Base-by-base conservation (phyloP, 495 filamentous ascomycete species). In the Cercophora samala region DNA sequence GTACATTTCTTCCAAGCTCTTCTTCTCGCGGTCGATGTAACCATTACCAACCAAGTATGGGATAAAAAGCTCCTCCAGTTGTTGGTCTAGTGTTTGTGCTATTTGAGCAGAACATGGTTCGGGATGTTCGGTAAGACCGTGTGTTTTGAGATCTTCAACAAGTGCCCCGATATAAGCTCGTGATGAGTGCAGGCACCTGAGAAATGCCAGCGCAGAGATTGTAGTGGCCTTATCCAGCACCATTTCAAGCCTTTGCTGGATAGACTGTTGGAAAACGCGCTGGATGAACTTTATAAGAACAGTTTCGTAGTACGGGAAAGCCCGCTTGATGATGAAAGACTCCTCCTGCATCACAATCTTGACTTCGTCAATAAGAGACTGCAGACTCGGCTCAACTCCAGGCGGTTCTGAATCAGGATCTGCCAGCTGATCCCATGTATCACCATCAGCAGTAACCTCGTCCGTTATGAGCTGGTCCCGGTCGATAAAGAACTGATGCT, bases 401-500 rank as follows among this genome's bases (percentile, higher is more conserved):
- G 93, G 92, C 2, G 92, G 89, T 64, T 96, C 93, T 0, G 91
- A 88, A 76, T 98, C 96, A 0, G 96, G 96, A 73, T 99, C 96
- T 63, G 95, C 93, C 46, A 98, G 81, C 69, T 88, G 90, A 65
- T 98, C 93, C 92, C 93, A 92, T 19, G 86, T 89, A 70, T 96
- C 93, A 23, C 86, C 85, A 73, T 97, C 93, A 4, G 87, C 80
- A 4, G 81, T 89, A 19, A 98, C 88, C 74, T 99, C 94, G 68
- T 97, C 96, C 0, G 91, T 93, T 19, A 97, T 89, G 67, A 97
- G 80, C 71, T 96, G 91, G 73, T 90, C 92, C 18, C 91, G 83
- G 70, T 97, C 93, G 71, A 99, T 97, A 80, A 99, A 99, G 79
- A 98, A 98, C 73, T 97, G 90, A 79, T 98, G 96, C 78, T 99